Base-by-base conservation (phyloP, 2,329 filamentous ascomycete genomes). In the Mariannaea elegans region DNA sequence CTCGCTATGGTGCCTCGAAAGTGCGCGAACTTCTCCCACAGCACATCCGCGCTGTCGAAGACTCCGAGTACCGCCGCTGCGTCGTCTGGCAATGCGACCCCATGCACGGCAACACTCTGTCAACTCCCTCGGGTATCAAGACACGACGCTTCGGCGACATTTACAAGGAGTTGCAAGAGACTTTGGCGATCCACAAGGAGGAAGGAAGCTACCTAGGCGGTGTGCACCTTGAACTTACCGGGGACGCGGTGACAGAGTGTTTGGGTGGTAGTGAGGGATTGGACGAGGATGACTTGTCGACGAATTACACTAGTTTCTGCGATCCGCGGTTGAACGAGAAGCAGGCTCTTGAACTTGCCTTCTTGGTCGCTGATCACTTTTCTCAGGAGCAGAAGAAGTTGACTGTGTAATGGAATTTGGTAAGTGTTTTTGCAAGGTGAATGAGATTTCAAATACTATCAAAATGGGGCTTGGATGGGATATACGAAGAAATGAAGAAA, bases 31-130 rank as follows among this genome's bases (percentile, higher is more conserved):
- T 97, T 63, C 85, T 99, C 1, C 92, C 93, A 0, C 83, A 81
- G 8, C 95, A 98, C 77, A 98, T 99, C 74, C 87, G 90, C 67
- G 93, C 92, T 34, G 94, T 99, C 23, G 90, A 95, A 75, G 84
- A 84, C 69, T 94, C 91, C 57, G 93, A 89, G 77, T 88, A 87
- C 76, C 76, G 76, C 45, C 76, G 81, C 49, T 79, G 77, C 19
- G 93, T 97, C 4, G 92, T 97, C 69, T 98, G 94, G 94, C 95
- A 98, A 80, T 98, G 94, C 79, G 95, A 99, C 78, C 95, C 95
- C 19, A 99, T 99, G 95, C 95, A 99, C 78, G 95, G 95, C 63
- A 90, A 90, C 78, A 90, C 87, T 34, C 80, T 83, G 41, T 84
- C 86, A 18, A 94, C 92, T 0, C 84, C 87, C 0, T 81, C 85